Evolutionary conservation across 371 early-diverging fungal genomes (phyloP), one percentile per base, ranked within the genome.

Genomic region (Apophysomyces trapeziformis): DNA sequence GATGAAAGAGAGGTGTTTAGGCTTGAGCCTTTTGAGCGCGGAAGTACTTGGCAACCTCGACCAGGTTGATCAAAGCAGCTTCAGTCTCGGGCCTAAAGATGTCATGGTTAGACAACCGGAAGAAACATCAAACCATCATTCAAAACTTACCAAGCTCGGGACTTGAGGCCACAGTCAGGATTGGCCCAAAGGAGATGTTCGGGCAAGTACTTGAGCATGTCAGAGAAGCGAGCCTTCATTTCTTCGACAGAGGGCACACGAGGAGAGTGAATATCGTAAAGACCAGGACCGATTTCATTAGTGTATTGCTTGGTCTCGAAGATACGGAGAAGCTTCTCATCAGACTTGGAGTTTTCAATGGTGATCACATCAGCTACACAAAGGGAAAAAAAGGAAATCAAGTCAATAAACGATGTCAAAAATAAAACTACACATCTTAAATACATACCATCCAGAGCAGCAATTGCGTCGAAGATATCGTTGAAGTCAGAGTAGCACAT

Each of bases 401-500:
- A 1, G 7, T 18, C 12, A 44, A 13, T 36, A 44, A 35, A 44
- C 32, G 38, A n/a, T 2, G 5, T 26, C 32, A 26, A 26, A 26
- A 26, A 26, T 26, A 26, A 3, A 26, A 26, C 32, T 26, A 3
- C 32, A 26, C 32, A 26, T 26, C 3, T 26, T 26, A 0, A 2
- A 47, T n/a, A 64, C 65, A 36, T 74, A 69, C 70, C 75, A 86
- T 96, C 96, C 77, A 94, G 78, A 75, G 87, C 88, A 68, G 88
- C 81, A 82, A 98, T 97, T 45, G 96, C 90, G 61, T 87, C 87
- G 83, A 98, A 93, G 81, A 98, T 98, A 83, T 96, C 97, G 79
- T 97, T 94, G 83, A 98, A 98, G 83, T 97, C 98, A 77, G 93
- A 92, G 92, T 97, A 98, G 88, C 98, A 98, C 86, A 93, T 93